These are phyloP conservation scores for Monosporascus sp. DNA, from an alignment of 2,329 filamentous ascomycete species.

Conservation along the genomic window DNA sequence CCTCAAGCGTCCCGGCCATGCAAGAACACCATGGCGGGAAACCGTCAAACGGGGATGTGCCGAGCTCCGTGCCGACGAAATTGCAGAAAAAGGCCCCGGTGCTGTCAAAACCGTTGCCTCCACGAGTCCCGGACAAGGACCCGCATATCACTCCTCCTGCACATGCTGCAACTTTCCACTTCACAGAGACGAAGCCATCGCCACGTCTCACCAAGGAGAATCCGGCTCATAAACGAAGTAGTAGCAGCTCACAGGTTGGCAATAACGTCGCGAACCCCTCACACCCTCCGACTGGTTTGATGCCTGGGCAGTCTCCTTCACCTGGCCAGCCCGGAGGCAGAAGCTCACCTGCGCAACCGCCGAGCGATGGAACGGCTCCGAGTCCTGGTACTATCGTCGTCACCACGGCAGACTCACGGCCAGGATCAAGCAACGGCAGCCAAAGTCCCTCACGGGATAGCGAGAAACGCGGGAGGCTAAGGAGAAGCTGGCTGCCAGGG, in stretches of 20 bases:
- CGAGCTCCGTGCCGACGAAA: slow-evolving; percentile 8
- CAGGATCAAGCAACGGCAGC: slow-evolving; percentile 33
- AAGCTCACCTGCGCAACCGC: slow-evolving; percentile 44
- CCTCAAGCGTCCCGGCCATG: slow-evolving; percentile 4
- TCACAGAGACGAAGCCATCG: slow-evolving; percentile 21
- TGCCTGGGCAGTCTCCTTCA: slow-evolving; percentile 18
- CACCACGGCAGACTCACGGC: slow-evolving; percentile 21
- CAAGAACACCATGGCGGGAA: slow-evolving; percentile 8
- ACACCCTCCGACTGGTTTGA: slow-evolving; percentile 11
- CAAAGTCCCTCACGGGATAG: slow-evolving; percentile 36
- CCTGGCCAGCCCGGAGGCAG: slow-evolving; percentile 35
- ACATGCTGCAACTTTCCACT: slow-evolving; percentile 14
- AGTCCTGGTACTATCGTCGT: slow-evolving; percentile 28
- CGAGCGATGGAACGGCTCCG: slow-evolving; percentile 19
- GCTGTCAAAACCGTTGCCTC: slow-evolving; percentile 11
- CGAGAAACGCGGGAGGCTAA: slow-evolving; percentile 37
- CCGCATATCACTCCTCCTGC: slow-evolving; percentile 13
- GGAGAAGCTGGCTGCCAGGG: slow-evolving; percentile 51
- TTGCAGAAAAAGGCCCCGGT: slow-evolving; percentile 19
- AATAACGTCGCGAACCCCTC: slow-evolving; percentile 10
- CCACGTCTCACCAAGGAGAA: slow-evolving; percentile 19
- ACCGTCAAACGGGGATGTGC: slow-evolving; percentile 8
- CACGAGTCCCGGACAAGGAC: slow-evolving; percentile 12
- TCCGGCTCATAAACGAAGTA: slow-evolving; percentile 12
- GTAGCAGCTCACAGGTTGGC: slow-evolving; percentile 21